Percentiles rank a stretch among this genome's conserved stretches.
These are phyloP conservation scores for Mortierella sp. DNA, from an alignment of 371 early-diverging fungal species.

Conservation along the genomic window DNA sequence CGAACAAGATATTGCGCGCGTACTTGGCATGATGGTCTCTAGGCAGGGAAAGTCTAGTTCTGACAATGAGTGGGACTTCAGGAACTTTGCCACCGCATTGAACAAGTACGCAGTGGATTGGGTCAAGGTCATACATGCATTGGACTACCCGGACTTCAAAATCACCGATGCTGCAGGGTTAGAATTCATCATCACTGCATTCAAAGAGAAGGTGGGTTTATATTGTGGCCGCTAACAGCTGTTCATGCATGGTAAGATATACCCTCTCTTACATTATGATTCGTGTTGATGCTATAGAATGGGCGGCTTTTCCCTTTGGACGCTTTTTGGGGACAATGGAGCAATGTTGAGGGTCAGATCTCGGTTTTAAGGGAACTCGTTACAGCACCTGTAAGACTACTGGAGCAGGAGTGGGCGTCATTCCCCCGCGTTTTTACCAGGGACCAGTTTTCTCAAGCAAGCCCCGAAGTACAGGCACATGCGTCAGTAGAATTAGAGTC, in stretches of 20 bases:
- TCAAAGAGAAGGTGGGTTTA: constrained; percentile 69
- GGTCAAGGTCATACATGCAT: constrained; percentile 66
- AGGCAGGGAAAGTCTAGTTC: constrained; percentile 66
- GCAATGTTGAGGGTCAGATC: constrained; percentile 76
- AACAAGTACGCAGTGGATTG: constrained; percentile 73
- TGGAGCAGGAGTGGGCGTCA: constrained; percentile 62
- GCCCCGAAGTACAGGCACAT: constrained; percentile 58
- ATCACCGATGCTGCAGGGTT: constrained; percentile 73
- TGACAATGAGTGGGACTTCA: constrained; percentile 75
- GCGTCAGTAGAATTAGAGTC: constrained; percentile 60
- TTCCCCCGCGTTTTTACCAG: constrained; percentile 61
- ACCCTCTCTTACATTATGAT: background rate
- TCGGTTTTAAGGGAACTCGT: constrained; percentile 76
- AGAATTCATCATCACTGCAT: constrained; percentile 71
- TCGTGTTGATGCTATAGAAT: constrained; percentile 5
- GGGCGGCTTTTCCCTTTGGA: constrained; percentile 71
- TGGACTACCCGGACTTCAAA: constrained; percentile 79
- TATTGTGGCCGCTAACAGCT: background rate
- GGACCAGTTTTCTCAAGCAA: constrained; percentile 66
- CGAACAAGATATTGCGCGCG: constrained; percentile 78
- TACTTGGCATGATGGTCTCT: constrained; percentile 77
- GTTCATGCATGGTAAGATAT: background rate
- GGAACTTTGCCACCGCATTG: constrained; percentile 66
- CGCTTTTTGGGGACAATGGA: constrained; percentile 82
- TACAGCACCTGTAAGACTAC: constrained; percentile 63